Percentiles rank a stretch among this genome's conserved stretches.
Evolutionary conservation across 768 basidiomycete genomes (phyloP).

Genomic region (Amanita inopinata): DNA sequence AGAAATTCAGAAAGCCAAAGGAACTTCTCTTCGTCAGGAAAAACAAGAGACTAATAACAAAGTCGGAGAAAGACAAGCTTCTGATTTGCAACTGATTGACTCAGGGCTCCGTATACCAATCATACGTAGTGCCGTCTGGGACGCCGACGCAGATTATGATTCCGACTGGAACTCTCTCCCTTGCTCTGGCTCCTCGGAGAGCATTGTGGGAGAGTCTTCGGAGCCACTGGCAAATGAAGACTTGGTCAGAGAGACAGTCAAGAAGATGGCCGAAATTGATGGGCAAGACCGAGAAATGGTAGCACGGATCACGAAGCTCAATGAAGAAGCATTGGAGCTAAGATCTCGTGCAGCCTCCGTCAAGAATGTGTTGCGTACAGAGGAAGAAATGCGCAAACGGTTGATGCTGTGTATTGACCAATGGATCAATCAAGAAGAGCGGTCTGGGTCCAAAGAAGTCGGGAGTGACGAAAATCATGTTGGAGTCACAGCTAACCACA

Average conservation of each 20-base stretch:
- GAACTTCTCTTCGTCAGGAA: too few relatives aligned
- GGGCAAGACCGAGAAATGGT: slow-evolving; percentile 7
- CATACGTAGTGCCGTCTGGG: too few relatives aligned
- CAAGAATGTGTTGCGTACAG: slow-evolving; percentile 10
- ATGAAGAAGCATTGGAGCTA: slow-evolving; percentile 8
- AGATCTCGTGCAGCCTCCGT: slow-evolving; percentile 9
- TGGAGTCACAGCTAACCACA: slow-evolving; percentile 13
- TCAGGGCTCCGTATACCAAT: too few relatives aligned
- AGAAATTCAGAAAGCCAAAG: too few relatives aligned
- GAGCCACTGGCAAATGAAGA: slow-evolving; percentile 11
- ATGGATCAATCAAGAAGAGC: slow-evolving; percentile 16
- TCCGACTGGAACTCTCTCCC: too few relatives aligned
- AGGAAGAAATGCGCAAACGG: slow-evolving; percentile 12
- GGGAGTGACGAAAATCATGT: slow-evolving; percentile 1
- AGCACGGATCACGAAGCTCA: slow-evolving; percentile 8
- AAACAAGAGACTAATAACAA: too few relatives aligned
- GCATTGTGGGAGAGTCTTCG: too few relatives aligned
- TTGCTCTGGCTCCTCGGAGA: too few relatives aligned
- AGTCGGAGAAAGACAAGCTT: too few relatives aligned
- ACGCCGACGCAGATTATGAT: too few relatives aligned
- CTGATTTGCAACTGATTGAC: too few relatives aligned
- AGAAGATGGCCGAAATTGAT: slow-evolving; percentile 12
- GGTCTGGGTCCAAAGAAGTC: slow-evolving; percentile 12
- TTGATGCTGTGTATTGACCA: slow-evolving; percentile 11
- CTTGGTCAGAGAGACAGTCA: slow-evolving; percentile 12